These are phyloP conservation scores for Malassezia brasiliensis DNA, from an alignment of 1,284 basidiomycete species.

Conservation along the genomic window DNA sequence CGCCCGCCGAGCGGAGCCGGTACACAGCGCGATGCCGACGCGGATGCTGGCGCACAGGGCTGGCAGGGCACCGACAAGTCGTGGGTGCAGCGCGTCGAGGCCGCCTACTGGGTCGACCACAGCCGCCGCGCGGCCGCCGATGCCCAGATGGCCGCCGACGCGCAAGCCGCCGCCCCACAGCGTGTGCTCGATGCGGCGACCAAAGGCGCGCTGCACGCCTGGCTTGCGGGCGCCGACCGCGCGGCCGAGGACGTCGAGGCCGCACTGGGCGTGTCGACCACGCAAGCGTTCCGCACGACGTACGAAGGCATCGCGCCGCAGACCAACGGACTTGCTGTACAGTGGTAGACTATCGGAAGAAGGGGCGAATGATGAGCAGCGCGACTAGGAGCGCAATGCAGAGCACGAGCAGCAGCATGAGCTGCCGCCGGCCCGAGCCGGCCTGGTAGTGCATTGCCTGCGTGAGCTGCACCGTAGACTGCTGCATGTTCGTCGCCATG, in stretches of 20 bases:
- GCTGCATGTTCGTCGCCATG: constrained; percentile 68
- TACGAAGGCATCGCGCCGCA: constrained; percentile 9
- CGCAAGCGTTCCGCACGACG: constrained; percentile 2
- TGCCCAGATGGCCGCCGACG: not conserved
- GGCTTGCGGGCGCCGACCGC: constrained; percentile 4
- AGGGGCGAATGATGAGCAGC: constrained; percentile 70
- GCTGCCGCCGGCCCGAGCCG: constrained; percentile 77
- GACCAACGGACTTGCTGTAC: constrained; percentile 14
- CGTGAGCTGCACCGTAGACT: constrained; percentile 74
- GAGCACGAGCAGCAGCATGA: constrained; percentile 81
- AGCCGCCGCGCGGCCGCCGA: not conserved
- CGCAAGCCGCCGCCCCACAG: not conserved
- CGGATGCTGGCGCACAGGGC: constrained; percentile 22
- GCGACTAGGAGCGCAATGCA: constrained; percentile 75
- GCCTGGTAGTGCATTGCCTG: constrained; percentile 79
- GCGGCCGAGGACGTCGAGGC: not conserved
- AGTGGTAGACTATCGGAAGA: constrained; percentile 21
- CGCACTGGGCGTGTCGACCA: not conserved
- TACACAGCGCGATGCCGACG: constrained; percentile 35
- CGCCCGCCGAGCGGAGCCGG: constrained; percentile 52
- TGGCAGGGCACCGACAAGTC: constrained; percentile 46
- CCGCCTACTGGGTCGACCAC: constrained; percentile 30
- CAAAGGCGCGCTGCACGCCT: not conserved
- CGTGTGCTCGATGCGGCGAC: constrained; percentile 4
- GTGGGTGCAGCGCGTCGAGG: constrained; percentile 42